Evolutionary conservation across 2,329 filamentous ascomycete species (phyloP).

Genomic region (Calonectria multiphialidica): DNA sequence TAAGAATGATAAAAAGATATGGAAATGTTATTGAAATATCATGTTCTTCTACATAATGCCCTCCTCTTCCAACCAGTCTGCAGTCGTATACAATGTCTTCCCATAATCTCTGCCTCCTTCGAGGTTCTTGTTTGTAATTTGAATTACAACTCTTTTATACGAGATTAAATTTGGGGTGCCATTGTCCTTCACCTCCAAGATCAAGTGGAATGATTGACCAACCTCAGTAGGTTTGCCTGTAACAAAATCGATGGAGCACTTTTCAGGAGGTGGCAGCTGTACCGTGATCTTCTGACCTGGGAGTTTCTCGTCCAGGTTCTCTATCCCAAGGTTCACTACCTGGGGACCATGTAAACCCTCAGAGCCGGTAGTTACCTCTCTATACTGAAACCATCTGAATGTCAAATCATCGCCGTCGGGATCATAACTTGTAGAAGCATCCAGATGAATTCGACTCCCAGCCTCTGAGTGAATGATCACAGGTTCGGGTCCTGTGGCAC

Average conservation of each 20-base stretch:
- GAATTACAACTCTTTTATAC: not conserved
- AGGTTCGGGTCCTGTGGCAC: conserved; percentile 50
- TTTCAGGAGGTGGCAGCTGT: not conserved
- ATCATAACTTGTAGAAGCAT: not conserved
- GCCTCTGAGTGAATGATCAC: conserved; percentile 54
- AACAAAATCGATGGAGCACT: not conserved
- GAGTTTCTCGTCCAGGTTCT: not conserved
- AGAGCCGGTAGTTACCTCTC: not conserved
- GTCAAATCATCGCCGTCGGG: not conserved
- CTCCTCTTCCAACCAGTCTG: not conserved
- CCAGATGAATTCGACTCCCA: conserved; percentile 3
- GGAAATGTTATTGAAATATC: too few species aligned
- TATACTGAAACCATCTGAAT: not conserved
- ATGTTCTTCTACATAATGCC: not conserved
- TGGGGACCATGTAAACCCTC: not conserved
- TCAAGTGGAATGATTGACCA: not conserved
- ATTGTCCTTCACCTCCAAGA: not conserved
- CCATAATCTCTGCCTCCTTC: not conserved
- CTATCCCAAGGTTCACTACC: not conserved
- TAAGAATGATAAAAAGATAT: too few species aligned
- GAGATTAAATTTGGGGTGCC: not conserved
- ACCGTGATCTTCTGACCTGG: not conserved
- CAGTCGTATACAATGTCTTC: not conserved
- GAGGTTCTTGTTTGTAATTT: not conserved
- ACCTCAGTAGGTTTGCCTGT: not conserved